Evolutionary conservation across 495 filamentous ascomycete genomes (phyloP).

Genomic region (Mycothermus thermophilus): DNA sequence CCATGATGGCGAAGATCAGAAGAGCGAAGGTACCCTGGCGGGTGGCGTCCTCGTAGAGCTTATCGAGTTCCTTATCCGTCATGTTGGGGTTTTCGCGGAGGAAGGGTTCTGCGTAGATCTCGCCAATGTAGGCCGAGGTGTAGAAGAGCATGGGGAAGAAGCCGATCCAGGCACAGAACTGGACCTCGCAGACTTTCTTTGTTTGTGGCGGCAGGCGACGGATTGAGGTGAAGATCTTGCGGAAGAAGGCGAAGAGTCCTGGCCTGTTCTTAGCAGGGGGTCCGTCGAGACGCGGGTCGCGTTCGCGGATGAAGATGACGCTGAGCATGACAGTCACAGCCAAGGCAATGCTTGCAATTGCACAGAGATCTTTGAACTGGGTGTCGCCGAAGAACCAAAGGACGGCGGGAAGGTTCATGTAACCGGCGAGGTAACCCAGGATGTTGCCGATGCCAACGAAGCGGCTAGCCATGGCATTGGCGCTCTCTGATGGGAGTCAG

Average conservation of each 20-base stretch:
- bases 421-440: conserved; percentile 69
- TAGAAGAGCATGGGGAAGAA: conserved; percentile 96
- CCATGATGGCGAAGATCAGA: conserved; percentile 73
- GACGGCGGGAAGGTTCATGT: conserved; percentile 54
- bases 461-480: conserved; percentile 78
- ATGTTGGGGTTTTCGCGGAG: conserved; percentile 64
- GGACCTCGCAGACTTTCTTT: conserved; percentile 67
- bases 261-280: conserved; percentile 40
- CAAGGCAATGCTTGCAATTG: conserved; percentile 61
- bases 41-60: conserved; percentile 69
- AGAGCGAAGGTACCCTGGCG: conserved; percentile 71
- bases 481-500: conserved; percentile 46
- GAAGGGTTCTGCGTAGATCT: conserved; percentile 73
- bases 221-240: conserved; percentile 59
- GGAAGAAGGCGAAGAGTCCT: conserved; percentile 68
- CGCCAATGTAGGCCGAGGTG: conserved; percentile 79
- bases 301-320: conserved; percentile 51
- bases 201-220: conserved; percentile 65
- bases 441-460: conserved; percentile 76
- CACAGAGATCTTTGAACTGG: conserved; percentile 82
- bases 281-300: conserved; percentile 62
- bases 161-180: conserved; percentile 83
- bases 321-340: conserved; percentile 51
- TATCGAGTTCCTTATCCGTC: conserved; percentile 55
- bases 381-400: conserved; percentile 67